Evolutionary conservation across 2,329 filamentous ascomycete species (phyloP).

Genomic region (Penicillium sp.): DNA sequence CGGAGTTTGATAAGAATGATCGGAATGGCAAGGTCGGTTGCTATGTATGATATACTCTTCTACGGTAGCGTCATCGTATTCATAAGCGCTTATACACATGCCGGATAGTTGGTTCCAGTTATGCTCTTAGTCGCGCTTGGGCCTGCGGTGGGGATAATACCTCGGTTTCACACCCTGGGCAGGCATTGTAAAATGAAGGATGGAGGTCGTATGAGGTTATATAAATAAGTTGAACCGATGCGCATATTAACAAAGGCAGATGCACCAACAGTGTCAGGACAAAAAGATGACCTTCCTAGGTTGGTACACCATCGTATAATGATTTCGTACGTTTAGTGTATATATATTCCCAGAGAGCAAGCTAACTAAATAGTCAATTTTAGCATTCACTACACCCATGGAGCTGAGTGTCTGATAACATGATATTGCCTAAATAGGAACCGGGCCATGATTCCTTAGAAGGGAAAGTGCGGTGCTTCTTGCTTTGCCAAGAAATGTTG

Average conservation of each 20-base stretch:
- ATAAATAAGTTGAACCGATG: not conserved
- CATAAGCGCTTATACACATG: not conserved
- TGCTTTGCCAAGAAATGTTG: not conserved
- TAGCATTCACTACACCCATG: not conserved
- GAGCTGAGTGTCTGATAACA: not conserved
- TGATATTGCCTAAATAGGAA: not conserved
- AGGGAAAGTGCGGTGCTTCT: not conserved
- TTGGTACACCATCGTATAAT: not conserved
- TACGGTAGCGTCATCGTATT: not conserved
- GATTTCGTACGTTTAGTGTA: not conserved
- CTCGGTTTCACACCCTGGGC: constrained; percentile 5
- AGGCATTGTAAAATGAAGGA: not conserved
- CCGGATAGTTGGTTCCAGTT: not conserved
- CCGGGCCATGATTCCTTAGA: not conserved
- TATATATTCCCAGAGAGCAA: not conserved
- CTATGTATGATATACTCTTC: not conserved
- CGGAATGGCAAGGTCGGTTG: not conserved
- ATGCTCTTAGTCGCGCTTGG: not conserved
- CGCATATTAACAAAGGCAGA: not conserved
- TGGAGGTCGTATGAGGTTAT: not conserved
- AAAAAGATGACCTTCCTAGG: not conserved
- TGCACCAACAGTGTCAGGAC: not conserved
- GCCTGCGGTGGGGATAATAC: not conserved
- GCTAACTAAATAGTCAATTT: not conserved
- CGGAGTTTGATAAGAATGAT: not conserved